These are phyloP conservation scores for Albophoma yamanashiensis DNA, from an alignment of 2,329 filamentous ascomycete genomes.

Conservation along the genomic window DNA sequence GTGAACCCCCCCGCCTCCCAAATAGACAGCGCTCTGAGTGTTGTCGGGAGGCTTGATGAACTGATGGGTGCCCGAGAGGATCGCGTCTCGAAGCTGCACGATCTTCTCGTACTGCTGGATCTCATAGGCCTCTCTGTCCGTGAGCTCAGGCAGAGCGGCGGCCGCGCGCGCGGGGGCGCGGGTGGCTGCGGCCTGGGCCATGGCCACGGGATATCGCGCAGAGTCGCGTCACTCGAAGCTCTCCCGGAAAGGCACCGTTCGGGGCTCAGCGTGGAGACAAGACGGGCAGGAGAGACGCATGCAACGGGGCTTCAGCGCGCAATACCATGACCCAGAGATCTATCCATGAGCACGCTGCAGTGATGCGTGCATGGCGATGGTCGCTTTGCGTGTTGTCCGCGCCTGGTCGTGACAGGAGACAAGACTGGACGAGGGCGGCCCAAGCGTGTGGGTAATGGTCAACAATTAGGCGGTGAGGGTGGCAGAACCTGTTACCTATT, in stretches of 20 bases:
- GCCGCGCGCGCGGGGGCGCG: conserved; percentile 7
- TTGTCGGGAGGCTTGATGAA: conserved; percentile 44
- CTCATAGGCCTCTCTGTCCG: conserved; percentile 43
- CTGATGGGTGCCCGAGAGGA: conserved; percentile 67
- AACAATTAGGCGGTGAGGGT: conserved; percentile 19
- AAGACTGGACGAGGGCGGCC: neutral
- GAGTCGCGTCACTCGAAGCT: neutral
- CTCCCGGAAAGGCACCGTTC: neutral
- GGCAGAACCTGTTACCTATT: conserved; percentile 10
- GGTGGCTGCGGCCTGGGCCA: conserved; percentile 15
- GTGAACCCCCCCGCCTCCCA: conserved; percentile 5
- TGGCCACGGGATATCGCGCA: conserved; percentile 10
- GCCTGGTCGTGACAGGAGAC: neutral
- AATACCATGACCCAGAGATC: neutral
- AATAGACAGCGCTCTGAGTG: conserved; percentile 13
- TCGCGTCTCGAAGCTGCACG: conserved; percentile 66
- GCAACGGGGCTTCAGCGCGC: neutral
- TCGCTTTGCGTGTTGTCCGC: neutral
- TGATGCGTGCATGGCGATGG: neutral
- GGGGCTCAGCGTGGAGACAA: neutral
- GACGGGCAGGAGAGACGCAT: neutral
- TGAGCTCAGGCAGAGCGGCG: conserved; percentile 15
- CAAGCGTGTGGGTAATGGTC: neutral
- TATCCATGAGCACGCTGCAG: neutral
- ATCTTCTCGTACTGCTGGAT: conserved; percentile 69